Base-by-base conservation (phyloP, 768 basidiomycete genomes). In the Lentinula guzmanii region DNA sequence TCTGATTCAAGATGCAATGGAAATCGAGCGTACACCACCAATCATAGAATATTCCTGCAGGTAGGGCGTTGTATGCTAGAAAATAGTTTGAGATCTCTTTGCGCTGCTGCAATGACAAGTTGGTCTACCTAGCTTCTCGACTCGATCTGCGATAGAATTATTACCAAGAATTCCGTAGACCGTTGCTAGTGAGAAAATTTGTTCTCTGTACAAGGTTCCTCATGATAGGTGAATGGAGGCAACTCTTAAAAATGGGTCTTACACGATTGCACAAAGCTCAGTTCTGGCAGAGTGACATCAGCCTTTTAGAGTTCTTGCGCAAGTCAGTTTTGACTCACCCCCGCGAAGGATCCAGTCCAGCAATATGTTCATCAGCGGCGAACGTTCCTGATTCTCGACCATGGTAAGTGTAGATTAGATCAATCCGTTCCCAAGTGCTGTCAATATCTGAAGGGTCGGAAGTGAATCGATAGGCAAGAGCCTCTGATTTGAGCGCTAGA, bases 191-290 rank as follows among this genome's bases (percentile, higher is more conserved):
- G 77, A 78, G 62, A 79, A 78, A 1, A 79, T 78, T 62, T 78
- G 77, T 61, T 79, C 77, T 1, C 76, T 78, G 41, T 8, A 52
- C n/a, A 39, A 18, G n/a, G 45, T 60, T 31, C 52, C 52, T 55
- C 16, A 15, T 5, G 7, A 37, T 33, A 43, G 13, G 13, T 16
- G 13, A 28, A 51, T 7, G 11, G n/a, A 13, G 8, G n/a, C 11
- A 53, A 34, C 52, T n/a, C 4, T 15, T 6, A 13, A 33, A 43
- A 18, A 42, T 31, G 0, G 24, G 6, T 64, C 73, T 28, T 62
- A 78, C 77, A 77, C 77, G 2, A 79, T 72, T 39, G 74, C 69
- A 52, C 77, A 79, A n/a, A 76, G 67, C 58, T 77, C 76, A 11
- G 74, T 76, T 41, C 72, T 74, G 48, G 3, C 43, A 56, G 51